Conservation (phyloP, 768 basidiomycete species). For the Cubamyces sp. region DNA sequence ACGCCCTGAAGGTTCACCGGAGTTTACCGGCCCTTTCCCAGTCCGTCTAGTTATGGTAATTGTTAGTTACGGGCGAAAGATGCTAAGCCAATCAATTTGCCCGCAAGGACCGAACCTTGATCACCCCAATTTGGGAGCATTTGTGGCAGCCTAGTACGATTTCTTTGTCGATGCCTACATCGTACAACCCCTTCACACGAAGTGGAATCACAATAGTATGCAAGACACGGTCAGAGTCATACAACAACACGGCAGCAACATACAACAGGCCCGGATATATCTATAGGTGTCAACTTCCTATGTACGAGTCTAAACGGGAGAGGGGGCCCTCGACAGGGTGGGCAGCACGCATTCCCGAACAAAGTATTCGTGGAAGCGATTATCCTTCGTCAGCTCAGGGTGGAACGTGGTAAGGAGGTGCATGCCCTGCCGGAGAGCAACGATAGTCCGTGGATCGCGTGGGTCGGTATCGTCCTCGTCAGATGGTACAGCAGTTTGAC, state of each 20-base stretch:
- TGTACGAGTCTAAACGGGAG: conserved; percentile 4
- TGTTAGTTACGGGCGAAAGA: too few species aligned
- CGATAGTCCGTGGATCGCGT: conserved; percentile 66
- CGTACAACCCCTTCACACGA: too few species aligned
- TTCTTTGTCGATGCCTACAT: too few species aligned
- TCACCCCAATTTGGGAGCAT: too few species aligned
- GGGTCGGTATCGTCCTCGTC: conserved; percentile 50
- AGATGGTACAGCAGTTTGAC: conserved; percentile 41
- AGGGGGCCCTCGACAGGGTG: conserved; percentile 19
- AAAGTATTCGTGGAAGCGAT: conserved; percentile 92
- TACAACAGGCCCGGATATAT: conserved; percentile 1
- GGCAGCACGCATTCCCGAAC: conserved; percentile 67
- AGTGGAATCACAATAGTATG: not conserved
- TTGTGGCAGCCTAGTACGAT: too few species aligned
- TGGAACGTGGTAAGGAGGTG: conserved; percentile 92
- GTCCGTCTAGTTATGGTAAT: not conserved
- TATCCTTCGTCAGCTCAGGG: conserved; percentile 87
- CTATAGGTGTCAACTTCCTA: not conserved
- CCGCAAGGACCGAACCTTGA: too few species aligned
- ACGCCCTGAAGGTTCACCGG: conserved; percentile 20
- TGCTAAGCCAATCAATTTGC: too few species aligned
- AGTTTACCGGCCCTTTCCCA: conserved; percentile 20
- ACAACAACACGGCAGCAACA: conserved; percentile 2
- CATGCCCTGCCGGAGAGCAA: conserved; percentile 83
- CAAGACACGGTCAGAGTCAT: not conserved